Conservation (phyloP, 2,329 filamentous ascomycete genomes). For the Aspergillus flavus region DNA sequence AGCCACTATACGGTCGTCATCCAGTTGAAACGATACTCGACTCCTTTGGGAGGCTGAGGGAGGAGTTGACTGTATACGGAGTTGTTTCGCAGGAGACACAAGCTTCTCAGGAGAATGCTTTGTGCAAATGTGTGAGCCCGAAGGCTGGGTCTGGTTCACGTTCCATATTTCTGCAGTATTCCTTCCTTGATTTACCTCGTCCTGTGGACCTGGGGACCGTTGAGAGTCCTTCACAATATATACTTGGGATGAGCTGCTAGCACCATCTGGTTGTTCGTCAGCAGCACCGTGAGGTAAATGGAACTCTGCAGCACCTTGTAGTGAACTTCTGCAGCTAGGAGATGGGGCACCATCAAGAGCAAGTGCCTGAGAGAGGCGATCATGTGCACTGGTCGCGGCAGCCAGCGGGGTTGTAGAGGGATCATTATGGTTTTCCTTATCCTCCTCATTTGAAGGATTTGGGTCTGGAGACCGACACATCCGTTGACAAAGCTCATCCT, state of each 20-base stretch:
- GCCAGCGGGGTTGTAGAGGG: conserved; percentile 29
- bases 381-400: conserved; percentile 38
- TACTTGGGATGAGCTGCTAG: conserved; percentile 32
- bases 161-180: conserved; percentile 6
- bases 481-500: conserved; percentile 39
- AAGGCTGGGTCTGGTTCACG: not conserved
- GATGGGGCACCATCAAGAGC: conserved; percentile 28
- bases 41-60: conserved; percentile 23
- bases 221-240: conserved; percentile 42
- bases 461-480: conserved; percentile 32
- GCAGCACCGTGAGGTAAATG: conserved; percentile 6
- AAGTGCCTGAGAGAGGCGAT: conserved; percentile 42
- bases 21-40: conserved; percentile 9
- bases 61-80: conserved; percentile 27
- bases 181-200: conserved; percentile 10
- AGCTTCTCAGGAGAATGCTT: conserved; percentile 9
- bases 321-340: conserved; percentile 9
- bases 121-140: conserved; percentile 8
- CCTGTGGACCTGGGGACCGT: conserved; percentile 28
- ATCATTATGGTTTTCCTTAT: conserved; percentile 50
- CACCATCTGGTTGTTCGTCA: conserved; percentile 14
- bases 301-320: not conserved
- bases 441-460: conserved; percentile 42
- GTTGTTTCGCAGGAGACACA: conserved; percentile 18
- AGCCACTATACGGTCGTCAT: conserved; percentile 5